A percentile compares a stretch with the other conserved stretches of the same genome.
Evolutionary conservation across 257 asterid genomes (phyloP).

Genomic region (Gentiana macrophylla): DNA sequence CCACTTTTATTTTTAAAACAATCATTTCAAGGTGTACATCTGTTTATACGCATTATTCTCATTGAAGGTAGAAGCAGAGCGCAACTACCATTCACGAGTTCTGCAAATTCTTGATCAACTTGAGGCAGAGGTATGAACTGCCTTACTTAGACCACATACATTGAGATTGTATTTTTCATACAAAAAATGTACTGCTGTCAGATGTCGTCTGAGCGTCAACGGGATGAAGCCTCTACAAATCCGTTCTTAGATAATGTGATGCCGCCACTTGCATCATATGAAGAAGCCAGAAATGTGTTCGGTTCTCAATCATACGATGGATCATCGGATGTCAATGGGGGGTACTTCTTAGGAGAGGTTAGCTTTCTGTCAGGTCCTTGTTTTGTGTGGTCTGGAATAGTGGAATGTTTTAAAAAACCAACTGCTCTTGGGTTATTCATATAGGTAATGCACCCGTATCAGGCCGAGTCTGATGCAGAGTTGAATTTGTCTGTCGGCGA

Average conservation of each 20-base stretch:
- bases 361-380: neutral
- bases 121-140: constrained; percentile 47
- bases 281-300: constrained; percentile 22
- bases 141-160: neutral
- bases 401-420: neutral
- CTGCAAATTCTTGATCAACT: constrained; percentile 61
- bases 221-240: constrained; percentile 25
- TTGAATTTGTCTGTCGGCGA: constrained; percentile 54
- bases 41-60: constrained; percentile 7
- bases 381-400: neutral
- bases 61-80: constrained; percentile 62
- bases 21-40: constrained; percentile 7
- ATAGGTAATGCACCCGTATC: constrained; percentile 60
- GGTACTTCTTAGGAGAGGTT: constrained; percentile 73
- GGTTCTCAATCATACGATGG: constrained; percentile 27
- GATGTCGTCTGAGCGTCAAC: constrained; percentile 60
- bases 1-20: constrained; percentile 1
- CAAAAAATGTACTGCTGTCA: constrained; percentile 7
- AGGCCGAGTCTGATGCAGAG: constrained; percentile 60
- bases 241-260: constrained; percentile 15
- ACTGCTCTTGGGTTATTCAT: constrained; percentile 2
- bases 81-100: constrained; percentile 45
- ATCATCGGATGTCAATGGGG: constrained; percentile 26
- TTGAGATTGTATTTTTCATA: constrained; percentile 7
- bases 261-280: constrained; percentile 29